phyloP scores from a whole-genome alignment of 768 basidiomycete genomes.

The Cytidiella melzeri region DNA sequence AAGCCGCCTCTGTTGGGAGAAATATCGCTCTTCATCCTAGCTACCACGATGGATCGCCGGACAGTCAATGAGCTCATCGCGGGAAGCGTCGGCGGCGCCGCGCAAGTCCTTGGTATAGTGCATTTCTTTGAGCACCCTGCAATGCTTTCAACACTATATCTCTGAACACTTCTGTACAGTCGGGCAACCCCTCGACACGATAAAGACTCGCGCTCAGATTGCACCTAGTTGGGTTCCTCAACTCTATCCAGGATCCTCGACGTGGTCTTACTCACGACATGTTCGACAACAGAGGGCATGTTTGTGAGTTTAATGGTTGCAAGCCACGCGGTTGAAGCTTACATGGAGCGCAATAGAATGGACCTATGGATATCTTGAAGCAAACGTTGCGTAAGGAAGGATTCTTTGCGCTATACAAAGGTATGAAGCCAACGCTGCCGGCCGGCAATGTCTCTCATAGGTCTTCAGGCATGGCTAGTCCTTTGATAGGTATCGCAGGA shows the following conservation, averaged over 20 bases:
- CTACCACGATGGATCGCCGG: conserved; percentile 28
- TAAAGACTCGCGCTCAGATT: conserved; percentile 86
- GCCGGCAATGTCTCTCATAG: neutral
- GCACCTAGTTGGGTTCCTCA: conserved; percentile 59
- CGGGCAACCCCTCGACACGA: conserved; percentile 87
- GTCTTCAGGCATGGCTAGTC: conserved; percentile 76
- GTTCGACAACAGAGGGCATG: conserved; percentile 60
- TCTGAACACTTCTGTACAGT: conserved; percentile 30
- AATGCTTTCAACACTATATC: neutral
- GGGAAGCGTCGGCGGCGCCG: conserved; percentile 88
- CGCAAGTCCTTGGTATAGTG: conserved; percentile 63
- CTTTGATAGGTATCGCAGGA: conserved; percentile 87
- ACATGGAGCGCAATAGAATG: conserved; percentile 52
- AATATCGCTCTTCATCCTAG: neutral
- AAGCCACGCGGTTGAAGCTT: neutral
- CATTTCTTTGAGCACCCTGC: neutral
- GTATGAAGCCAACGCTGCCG: too few relatives aligned
- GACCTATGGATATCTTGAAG: conserved; percentile 84
- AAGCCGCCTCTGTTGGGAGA: neutral
- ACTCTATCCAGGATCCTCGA: neutral
- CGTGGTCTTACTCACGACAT: neutral
- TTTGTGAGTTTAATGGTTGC: conserved; percentile 56
- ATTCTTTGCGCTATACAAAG: conserved; percentile 91
- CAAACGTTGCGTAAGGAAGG: conserved; percentile 86
- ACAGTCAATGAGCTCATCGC: conserved; percentile 81